Evolutionary conservation across 2,329 filamentous ascomycete genomes (phyloP).

Genomic region (Claviceps maximensis): DNA sequence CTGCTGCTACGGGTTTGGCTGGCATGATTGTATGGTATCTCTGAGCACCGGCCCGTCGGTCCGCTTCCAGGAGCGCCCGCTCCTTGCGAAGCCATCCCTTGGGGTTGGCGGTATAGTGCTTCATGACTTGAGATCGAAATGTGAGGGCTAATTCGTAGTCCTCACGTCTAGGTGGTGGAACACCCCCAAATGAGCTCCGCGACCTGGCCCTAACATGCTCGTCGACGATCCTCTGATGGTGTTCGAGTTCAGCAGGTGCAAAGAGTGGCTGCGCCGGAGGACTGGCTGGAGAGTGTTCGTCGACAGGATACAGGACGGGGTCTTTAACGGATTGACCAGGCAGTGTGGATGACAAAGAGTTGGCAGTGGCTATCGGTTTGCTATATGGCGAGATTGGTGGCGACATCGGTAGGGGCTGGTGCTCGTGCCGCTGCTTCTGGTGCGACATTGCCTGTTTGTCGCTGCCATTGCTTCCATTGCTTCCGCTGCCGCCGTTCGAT

Average conservation of each 20-base stretch:
- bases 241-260: constrained; percentile 24
- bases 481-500: constrained; percentile 11
- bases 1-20: constrained; percentile 22
- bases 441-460: constrained; percentile 15
- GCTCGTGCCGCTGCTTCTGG: constrained; percentile 19
- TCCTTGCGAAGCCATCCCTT: constrained; percentile 37
- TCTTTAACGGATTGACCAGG: constrained; percentile 28
- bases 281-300: constrained; percentile 26
- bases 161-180: constrained; percentile 34
- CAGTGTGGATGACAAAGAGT: constrained; percentile 16
- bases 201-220: constrained; percentile 34
- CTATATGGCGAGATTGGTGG: constrained; percentile 43
- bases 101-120: constrained; percentile 30
- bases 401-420: constrained; percentile 33
- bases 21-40: constrained; percentile 29
- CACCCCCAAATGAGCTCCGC: constrained; percentile 26
- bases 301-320: constrained; percentile 43
- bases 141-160: constrained; percentile 41
- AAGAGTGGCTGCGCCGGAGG: constrained; percentile 39
- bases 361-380: constrained; percentile 23
- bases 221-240: constrained; percentile 34
- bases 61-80: constrained; percentile 33
- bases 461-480: constrained; percentile 11
- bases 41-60: constrained; percentile 29
- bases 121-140: constrained; percentile 40